phyloP scores from a whole-genome alignment of 306 rosid species.

The Trifolium pratense region DNA sequence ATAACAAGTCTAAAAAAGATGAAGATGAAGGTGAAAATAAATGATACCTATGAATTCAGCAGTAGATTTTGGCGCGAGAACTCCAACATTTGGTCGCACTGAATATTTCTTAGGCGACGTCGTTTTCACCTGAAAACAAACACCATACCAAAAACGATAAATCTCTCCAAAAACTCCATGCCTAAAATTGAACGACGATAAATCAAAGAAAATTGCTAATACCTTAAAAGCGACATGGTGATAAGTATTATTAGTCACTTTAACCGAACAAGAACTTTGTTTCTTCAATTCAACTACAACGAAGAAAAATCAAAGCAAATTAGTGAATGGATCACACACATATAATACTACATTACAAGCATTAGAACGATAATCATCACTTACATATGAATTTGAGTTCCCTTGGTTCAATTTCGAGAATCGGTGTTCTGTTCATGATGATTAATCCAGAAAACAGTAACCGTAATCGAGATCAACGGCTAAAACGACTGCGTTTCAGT shows the following conservation, averaged over 20 bases:
- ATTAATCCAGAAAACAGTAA: slow-evolving; percentile 34
- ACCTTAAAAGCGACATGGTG: slow-evolving; percentile 88
- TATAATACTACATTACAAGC: not conserved
- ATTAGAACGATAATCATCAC: slow-evolving; percentile 28
- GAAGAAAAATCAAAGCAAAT: not conserved
- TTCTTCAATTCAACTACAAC: slow-evolving; percentile 77
- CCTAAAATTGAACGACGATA: not conserved
- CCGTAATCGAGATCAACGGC: slow-evolving; percentile 44
- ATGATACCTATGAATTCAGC: slow-evolving; percentile 79
- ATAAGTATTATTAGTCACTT: slow-evolving; percentile 62
- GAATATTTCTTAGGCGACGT: slow-evolving; percentile 92
- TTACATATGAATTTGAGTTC: slow-evolving; percentile 79
- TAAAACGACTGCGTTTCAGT: slow-evolving; percentile 30
- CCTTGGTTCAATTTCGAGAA: slow-evolving; percentile 78
- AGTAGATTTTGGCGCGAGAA: slow-evolving; percentile 67
- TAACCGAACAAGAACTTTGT: slow-evolving; percentile 81
- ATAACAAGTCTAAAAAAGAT: not conserved
- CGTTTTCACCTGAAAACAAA: slow-evolving; percentile 78
- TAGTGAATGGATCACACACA: slow-evolving; percentile 9
- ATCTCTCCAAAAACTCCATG: slow-evolving; percentile 16
- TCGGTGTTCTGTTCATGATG: slow-evolving; percentile 67
- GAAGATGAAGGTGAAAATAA: not conserved
- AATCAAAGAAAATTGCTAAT: slow-evolving; percentile 32
- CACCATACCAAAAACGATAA: not conserved
- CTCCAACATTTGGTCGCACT: slow-evolving; percentile 90